These are phyloP conservation scores for Brassica rapa DNA, from an alignment of 345 rosid species.

Conservation along the genomic window DNA sequence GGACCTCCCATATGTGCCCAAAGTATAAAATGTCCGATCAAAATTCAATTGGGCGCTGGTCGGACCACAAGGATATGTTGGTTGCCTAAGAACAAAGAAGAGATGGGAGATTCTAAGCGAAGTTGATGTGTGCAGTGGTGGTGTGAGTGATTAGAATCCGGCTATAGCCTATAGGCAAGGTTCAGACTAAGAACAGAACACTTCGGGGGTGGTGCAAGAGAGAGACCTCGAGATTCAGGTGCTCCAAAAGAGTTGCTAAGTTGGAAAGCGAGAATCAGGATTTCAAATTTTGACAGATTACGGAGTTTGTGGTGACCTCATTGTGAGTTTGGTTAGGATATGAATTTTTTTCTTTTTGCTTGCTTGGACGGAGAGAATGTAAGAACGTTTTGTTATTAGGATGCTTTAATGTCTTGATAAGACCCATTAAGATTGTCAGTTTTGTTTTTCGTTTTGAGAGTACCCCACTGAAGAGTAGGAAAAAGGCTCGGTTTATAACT, in stretches of 20 bases:
- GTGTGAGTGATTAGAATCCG: background rate
- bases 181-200: background rate
- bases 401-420: background rate
- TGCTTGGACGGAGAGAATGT: background rate
- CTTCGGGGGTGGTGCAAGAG: background rate
- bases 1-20: background rate
- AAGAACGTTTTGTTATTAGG: background rate
- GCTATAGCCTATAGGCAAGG: background rate
- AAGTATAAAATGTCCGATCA: background rate
- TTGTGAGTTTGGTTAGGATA: background rate
- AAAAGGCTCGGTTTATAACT: background rate
- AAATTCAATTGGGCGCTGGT: background rate
- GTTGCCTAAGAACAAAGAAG: no score
- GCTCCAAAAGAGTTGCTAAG: background rate
- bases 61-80: no score
- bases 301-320: background rate
- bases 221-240: no score
- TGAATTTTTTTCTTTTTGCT: background rate
- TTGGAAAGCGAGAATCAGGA: background rate
- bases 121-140: background rate
- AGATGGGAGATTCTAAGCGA: no score
- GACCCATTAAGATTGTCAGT: background rate
- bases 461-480: background rate
- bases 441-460: background rate
- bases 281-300: background rate